Evolutionary conservation across 192 early-diverging fungal genomes (phyloP), one percentile per base, ranked within the genome.

Genomic region (Linnemannia schmuckeri): DNA sequence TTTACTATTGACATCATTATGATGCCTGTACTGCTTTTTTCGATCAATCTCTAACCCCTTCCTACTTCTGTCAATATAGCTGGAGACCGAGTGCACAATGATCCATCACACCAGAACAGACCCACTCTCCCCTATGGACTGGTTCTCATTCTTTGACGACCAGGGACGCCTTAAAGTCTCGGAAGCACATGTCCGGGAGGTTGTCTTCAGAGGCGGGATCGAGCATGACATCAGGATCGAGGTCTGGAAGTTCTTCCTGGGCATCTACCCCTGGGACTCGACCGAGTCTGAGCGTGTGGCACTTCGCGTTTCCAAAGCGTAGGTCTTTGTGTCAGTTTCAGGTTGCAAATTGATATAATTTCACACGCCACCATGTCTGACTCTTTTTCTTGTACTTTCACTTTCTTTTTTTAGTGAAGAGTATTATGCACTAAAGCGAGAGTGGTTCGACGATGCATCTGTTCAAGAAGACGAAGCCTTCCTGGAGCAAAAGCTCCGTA

Each of bases 171-270:
- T 97, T 42, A 69, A 74, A 1, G 92, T 90, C 13, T 86, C 89
- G 44, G 76, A 93, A 35, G 90, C 88, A 22, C 78, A 90, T 12
- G 90, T 96, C 0, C 90, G 92, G 41, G 88, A 90, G 17, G 89
- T 90, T 22, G 90, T 96, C 33, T 97, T 96, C 78, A 87, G 93
- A 42, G 95, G 95, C 33, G 96, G 98, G 8, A 90, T 99, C 3
- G 95, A 96, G 42, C 91, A 93, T 70, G 94, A 94, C 55, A 92
- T 97, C 61, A 92, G 97, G 30, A 92, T 94, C 10, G 91, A 96
- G 38, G 96, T 97, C 13, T 99, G 97, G 97, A 95, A 96, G 76
- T 99, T 96, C 81, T 90, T 99, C 70, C 86, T 97, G 44, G 92
- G 91, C 20, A 91, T 99, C 6, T 98, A 96, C 82, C 92, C 96